Evolutionary conservation across 176 grass and related monocot species (phyloP), one percentile per base, ranked within the genome.

Genomic region (Triticum turgidum): DNA sequence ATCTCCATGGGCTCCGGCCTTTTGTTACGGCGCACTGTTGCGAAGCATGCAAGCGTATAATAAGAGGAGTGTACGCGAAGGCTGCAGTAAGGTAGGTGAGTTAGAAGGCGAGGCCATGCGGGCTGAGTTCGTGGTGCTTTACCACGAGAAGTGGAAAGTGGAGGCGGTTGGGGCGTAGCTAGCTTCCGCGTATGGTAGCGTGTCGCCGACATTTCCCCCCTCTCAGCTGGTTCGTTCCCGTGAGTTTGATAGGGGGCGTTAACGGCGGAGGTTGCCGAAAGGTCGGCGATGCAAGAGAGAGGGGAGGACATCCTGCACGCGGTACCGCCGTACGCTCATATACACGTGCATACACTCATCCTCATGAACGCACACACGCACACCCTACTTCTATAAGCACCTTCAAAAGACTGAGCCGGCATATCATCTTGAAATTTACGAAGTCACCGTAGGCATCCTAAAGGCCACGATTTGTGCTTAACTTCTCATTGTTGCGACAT

Each of bases 221-320:
- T 10, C 8, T 56, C 15, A 7, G 7, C 2, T 68, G 62, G 69
- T 82, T 81, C 61, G 3, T 67, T 81, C 90, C 79, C 88, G 93
- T 95, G 93, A 90, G 13, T 58, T 24, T 59, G 80, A 77, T 92
- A 33, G 10, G 86, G 73, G 56, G 54, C 87, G 66, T 92, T 95
- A 89, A 89, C 88, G 88, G 62, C 65, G 85, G 83, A 90, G 85
- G 88, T 88, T 89, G 79, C 70, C 84, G 83, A 89, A 82, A 86
- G 74, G 44, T 58, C 67, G 11, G 64, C 79, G 59, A 80, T 38
- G 32, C 10, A 77, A 25, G 24, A 71, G 35, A 41, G 9, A 41
- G 0, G 29, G 65, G 13, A 34, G 6, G 65, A 33, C 30, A 67
- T 67, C 29, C 27, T 69, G 17, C 67, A 10, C 33, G 21, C 59